Evolutionary conservation across 345 rosid genomes (phyloP).

Genomic region (Eucalyptus marginata): DNA sequence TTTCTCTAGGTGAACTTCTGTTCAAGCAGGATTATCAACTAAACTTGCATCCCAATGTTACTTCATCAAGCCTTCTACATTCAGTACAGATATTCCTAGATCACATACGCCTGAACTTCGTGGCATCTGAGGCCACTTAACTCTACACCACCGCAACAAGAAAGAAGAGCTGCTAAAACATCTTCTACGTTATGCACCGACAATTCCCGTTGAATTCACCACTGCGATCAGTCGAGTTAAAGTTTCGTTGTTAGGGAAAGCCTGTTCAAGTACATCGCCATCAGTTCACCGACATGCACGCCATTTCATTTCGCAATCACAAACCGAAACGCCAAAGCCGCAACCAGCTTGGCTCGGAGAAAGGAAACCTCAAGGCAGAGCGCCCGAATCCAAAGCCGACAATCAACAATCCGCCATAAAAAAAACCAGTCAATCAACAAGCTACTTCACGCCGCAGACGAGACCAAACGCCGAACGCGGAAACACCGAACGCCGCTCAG

Average conservation of each 20-base stretch:
- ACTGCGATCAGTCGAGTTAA: background rate
- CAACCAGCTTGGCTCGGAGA: background rate
- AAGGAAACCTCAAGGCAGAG: background rate
- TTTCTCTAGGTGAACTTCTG: background rate
- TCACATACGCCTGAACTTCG: background rate
- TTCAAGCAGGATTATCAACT: background rate
- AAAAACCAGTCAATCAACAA: background rate
- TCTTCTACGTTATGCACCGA: background rate
- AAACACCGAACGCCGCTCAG: background rate
- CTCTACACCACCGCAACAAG: background rate
- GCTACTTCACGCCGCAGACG: background rate
- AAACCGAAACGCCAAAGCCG: background rate
- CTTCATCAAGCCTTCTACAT: background rate
- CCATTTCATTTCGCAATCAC: background rate
- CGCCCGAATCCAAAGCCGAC: background rate
- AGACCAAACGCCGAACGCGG: background rate
- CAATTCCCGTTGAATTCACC: background rate
- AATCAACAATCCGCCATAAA: background rate
- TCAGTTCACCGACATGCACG: background rate
- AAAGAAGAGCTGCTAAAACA: background rate
- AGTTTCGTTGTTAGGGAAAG: background rate
- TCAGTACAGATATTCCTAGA: background rate
- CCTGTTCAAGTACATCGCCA: background rate
- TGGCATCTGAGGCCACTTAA: background rate
- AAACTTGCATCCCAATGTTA: background rate